A percentile compares a stretch with the other conserved stretches of the same genome.
phyloP scores from a whole-genome alignment of 352 stramenopile genomes.

The Phytopythium mirpurense region DNA sequence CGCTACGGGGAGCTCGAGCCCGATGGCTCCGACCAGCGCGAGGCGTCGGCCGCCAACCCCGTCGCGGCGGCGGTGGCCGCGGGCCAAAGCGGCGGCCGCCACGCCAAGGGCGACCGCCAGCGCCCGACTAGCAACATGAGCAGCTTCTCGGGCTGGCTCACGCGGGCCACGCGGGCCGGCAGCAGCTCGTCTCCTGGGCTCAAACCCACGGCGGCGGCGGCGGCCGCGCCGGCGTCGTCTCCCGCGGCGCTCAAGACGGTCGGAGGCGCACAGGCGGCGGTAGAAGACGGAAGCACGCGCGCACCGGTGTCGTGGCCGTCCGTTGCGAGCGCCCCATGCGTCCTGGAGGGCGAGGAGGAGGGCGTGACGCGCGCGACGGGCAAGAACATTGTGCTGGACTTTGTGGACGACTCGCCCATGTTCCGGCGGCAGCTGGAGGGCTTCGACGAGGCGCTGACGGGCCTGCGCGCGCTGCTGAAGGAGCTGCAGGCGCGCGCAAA shows the following conservation, averaged over 20 bases:
- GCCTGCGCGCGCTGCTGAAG: slow-evolving; percentile 56
- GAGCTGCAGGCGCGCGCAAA: slow-evolving; percentile 70
- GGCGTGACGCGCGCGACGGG: slow-evolving; percentile 32
- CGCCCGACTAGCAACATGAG: slow-evolving; percentile 9
- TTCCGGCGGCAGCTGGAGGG: slow-evolving; percentile 75
- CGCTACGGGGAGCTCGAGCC: slow-evolving; percentile 46
- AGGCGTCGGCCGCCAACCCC: slow-evolving; percentile 9
- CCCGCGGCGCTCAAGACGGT: slow-evolving; percentile 1
- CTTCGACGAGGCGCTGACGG: slow-evolving; percentile 71
- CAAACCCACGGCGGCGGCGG: neutral
- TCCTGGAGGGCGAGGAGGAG: too few species aligned
- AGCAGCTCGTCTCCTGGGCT: slow-evolving; percentile 1
- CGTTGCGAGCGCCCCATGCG: too few species aligned
- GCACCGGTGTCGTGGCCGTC: too few species aligned
- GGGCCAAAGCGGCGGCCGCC: neutral
- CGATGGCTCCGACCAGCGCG: slow-evolving; percentile 4
- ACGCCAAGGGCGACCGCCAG: slow-evolving; percentile 8
- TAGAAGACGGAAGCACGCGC: too few species aligned
- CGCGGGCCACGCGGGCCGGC: slow-evolving; percentile 4
- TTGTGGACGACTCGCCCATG: slow-evolving; percentile 84
- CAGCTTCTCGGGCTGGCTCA: slow-evolving; percentile 2
- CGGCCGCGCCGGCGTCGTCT: neutral
- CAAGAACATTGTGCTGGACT: slow-evolving; percentile 83
- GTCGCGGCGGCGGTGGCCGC: slow-evolving; percentile 4
- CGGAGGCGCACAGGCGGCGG: too few species aligned